phyloP scores from a whole-genome alignment of 2,329 filamentous ascomycete genomes.

The Cladosporium cucumerinum region DNA sequence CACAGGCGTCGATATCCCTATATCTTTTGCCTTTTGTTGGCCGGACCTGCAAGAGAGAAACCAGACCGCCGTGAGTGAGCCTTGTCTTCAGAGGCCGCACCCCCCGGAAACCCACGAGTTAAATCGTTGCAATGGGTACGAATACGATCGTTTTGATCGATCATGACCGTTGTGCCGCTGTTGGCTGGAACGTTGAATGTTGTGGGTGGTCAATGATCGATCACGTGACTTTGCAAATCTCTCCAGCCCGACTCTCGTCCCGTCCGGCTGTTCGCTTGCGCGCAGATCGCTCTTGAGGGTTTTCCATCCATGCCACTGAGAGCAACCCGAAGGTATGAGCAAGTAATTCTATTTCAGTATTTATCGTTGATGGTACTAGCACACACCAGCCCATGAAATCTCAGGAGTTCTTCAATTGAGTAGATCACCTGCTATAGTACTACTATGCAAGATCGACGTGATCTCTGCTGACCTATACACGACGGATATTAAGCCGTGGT shows the following conservation, averaged over 20 bases:
- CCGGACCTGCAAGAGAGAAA: background rate
- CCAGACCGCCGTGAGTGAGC: background rate
- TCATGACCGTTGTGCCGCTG: background rate
- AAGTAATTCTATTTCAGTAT: background rate
- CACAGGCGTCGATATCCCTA: slow-evolving; percentile 31
- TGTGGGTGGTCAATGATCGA: background rate
- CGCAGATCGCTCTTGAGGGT: background rate
- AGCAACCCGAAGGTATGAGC: background rate
- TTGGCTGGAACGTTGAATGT: background rate
- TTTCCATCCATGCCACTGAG: background rate
- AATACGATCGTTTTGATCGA: background rate
- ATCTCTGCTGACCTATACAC: background rate
- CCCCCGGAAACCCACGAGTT: background rate
- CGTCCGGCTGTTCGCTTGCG: background rate
- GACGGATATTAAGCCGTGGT: background rate
- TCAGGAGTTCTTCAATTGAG: background rate
- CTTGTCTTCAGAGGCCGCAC: background rate
- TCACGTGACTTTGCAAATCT: background rate
- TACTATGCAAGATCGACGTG: background rate
- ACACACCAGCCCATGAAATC: background rate
- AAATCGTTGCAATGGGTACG: background rate
- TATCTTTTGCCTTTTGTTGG: background rate
- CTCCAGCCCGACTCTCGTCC: no score
- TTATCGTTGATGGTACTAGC: background rate
- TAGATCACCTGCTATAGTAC: background rate